Percentiles rank a stretch among this genome's conserved stretches.
These are phyloP conservation scores for Dacryopinax primogenitus DNA, from an alignment of 768 basidiomycete species.

Conservation along the genomic window DNA sequence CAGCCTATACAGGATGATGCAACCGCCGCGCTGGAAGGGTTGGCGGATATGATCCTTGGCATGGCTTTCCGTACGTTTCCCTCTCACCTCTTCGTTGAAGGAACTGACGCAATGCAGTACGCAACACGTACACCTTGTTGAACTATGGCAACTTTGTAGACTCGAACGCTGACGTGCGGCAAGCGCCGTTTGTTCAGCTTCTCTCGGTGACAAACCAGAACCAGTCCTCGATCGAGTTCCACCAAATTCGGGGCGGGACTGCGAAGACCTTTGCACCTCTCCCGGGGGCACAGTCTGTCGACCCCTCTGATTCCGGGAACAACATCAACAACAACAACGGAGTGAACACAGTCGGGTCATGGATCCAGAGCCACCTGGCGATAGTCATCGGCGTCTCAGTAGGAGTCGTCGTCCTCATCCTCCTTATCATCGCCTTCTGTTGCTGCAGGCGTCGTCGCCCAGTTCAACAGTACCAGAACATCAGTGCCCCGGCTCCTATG, in stretches of 20 bases:
- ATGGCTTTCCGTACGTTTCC: constrained; percentile 51
- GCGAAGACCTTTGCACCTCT: not conserved
- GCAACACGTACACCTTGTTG: constrained; percentile 51
- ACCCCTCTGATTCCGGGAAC: not conserved
- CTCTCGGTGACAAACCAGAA: constrained; percentile 30
- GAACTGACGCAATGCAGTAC: constrained; percentile 32
- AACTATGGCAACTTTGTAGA: constrained; percentile 52
- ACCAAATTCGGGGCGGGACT: not conserved
- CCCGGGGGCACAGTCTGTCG: no score
- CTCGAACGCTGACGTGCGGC: constrained; percentile 31
- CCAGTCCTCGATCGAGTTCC: not conserved
- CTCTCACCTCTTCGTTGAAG: not conserved
- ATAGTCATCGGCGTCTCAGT: not conserved
- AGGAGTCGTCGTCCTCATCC: not conserved
- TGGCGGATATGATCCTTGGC: constrained; percentile 35
- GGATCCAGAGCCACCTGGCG: not conserved
- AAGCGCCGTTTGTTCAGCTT: constrained; percentile 51
- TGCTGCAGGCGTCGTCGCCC: not conserved
- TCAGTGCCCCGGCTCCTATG: not conserved
- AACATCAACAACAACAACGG: not conserved
- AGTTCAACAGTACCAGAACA: not conserved
- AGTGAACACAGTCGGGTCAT: no score
- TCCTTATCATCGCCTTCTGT: not conserved
- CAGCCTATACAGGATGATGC: constrained; percentile 6
- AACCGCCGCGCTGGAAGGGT: not conserved